Evolutionary conservation across 2,329 filamentous ascomycete genomes (phyloP), one percentile per base, ranked within the genome.

Genomic region (Dothidotthia symphoricarpi): DNA sequence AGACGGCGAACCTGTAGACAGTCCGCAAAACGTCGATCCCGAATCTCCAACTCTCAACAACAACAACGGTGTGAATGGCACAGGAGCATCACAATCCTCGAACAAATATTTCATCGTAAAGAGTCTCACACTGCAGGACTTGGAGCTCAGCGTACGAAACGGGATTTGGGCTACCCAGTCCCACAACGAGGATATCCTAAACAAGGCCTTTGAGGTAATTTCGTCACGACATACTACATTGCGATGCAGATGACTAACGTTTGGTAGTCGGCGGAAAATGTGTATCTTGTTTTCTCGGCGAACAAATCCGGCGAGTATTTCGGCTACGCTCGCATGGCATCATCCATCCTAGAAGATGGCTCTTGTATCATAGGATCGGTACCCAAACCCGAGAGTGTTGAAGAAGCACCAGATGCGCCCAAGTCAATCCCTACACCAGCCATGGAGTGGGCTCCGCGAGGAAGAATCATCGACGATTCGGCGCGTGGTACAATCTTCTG

Each of bases 251-350:
- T 8, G 7, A 15, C 22, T 11, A 6, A 66, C 46, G 27, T 35
- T 7, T 27, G 6, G 22, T 42, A 95, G 89, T 73, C 75, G 8
- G 80, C 83, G 11, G 87, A 94, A 36, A 87, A 85, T 56, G 90
- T 97, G 1, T 96, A 90, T 59, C 74, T 97, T 19, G 81, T 97
- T 11, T 97, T 97, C 65, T 97, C 91, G 1, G 91, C 91, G 10
- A 97, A 97, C 67, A 96, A 96, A 60, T 96, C 91, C 0, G 91
- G 91, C 10, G 91, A 96, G 66, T 97, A 96, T 61, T 96, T 93
- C 68, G 91, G 91, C 14, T 96, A 95, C 59, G 91, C 90, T 14
- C 82, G 86, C 25, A 97, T 97, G 91, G 73, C 76, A 8, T 95
- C 91, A 15, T 74, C 82, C 3, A 95, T 96, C 56, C 83, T 85